These are phyloP conservation scores for Tricholoma saponaceum DNA, from an alignment of 768 basidiomycete species.

Conservation along the genomic window DNA sequence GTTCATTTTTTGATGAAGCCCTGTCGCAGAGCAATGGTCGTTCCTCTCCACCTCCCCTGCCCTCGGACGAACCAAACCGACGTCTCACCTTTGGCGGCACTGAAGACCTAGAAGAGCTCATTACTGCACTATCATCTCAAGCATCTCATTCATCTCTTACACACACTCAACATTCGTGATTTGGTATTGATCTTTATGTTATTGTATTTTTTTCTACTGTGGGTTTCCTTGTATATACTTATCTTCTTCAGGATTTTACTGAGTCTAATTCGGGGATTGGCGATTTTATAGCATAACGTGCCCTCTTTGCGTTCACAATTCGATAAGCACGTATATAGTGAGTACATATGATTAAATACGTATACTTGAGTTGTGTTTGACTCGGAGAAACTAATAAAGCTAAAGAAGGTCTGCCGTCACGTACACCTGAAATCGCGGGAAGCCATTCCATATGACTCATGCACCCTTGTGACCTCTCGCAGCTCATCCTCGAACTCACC, in stretches of 20 bases:
- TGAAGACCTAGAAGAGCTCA: constrained; percentile 24
- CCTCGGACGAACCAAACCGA: constrained; percentile 6
- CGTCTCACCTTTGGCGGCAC: constrained; percentile 22
- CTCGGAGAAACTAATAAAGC: too few species aligned
- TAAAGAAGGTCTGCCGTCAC: too few species aligned
- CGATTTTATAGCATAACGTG: not conserved
- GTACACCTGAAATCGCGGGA: not conserved
- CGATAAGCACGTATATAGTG: not conserved
- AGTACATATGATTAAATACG: not conserved
- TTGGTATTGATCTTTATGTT: not conserved
- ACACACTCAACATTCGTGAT: not conserved
- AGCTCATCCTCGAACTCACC: not conserved
- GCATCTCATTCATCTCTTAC: constrained; percentile 13
- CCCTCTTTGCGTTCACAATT: not conserved
- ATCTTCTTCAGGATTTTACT: not conserved
- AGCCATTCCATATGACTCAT: not conserved
- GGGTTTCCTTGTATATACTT: not conserved
- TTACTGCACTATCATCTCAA: constrained; percentile 21
- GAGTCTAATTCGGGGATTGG: not conserved
- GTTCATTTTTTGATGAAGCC: constrained; percentile 38
- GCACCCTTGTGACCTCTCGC: not conserved
- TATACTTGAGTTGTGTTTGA: too few species aligned
- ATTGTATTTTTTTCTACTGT: constrained; percentile 1
- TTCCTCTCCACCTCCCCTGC: constrained; percentile 7
- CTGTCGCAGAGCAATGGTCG: constrained; percentile 12